These are phyloP conservation scores for Saprolegnia parasitica DNA, from an alignment of 352 stramenopile genomes.

Conservation along the genomic window DNA sequence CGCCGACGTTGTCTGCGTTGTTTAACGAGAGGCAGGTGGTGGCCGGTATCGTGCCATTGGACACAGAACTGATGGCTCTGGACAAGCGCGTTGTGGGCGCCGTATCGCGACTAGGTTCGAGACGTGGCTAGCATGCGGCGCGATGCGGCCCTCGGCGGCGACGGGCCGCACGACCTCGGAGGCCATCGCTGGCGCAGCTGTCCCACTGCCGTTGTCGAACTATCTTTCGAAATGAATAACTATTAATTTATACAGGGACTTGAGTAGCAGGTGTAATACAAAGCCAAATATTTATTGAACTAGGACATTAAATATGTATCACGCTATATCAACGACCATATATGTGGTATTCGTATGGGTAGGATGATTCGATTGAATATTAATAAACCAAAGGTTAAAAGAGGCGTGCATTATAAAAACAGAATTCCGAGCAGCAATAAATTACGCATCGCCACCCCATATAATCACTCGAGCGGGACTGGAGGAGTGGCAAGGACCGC, in stretches of 20 bases:
- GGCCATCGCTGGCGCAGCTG: too few relatives aligned
- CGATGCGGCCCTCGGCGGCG: background rate
- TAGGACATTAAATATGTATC: background rate
- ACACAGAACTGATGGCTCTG: too few relatives aligned
- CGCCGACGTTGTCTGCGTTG: too few relatives aligned
- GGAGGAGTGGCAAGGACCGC: conserved; percentile 19
- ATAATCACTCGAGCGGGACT: conserved; percentile 14
- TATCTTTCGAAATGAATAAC: conserved; percentile 24
- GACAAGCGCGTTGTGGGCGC: too few relatives aligned
- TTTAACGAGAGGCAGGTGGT: too few relatives aligned
- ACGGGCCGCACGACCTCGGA: background rate
- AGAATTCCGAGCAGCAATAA: background rate
- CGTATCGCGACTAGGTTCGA: too few relatives aligned
- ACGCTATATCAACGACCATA: too few relatives aligned
- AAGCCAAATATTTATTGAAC: background rate
- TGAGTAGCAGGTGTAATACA: background rate
- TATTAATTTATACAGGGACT: conserved; percentile 5
- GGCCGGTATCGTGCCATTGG: too few relatives aligned
- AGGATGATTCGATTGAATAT: background rate
- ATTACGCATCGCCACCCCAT: conserved; percentile 7
- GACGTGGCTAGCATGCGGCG: too few relatives aligned
- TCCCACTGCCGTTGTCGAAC: background rate
- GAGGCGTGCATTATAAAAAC: background rate
- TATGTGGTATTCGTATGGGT: background rate
- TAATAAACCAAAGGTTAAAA: background rate